phyloP scores from a whole-genome alignment of 495 filamentous ascomycete genomes.

The Lophiotrema nucula region DNA sequence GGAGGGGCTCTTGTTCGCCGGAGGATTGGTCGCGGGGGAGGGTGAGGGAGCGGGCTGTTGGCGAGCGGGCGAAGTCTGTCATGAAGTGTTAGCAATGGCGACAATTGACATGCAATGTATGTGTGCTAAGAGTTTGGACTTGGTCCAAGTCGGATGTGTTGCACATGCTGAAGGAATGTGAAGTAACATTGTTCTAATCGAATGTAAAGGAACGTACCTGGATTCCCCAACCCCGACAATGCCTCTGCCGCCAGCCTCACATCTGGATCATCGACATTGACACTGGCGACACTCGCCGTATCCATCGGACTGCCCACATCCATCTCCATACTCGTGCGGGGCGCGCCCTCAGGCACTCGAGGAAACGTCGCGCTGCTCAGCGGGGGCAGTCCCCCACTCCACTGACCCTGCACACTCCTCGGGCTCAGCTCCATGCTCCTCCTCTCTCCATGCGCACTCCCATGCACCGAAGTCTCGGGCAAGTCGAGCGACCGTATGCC shows the following conservation, averaged over 20 bases:
- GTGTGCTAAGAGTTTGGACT: too few species aligned
- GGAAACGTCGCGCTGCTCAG: constrained; percentile 22
- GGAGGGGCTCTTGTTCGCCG: constrained; percentile 64
- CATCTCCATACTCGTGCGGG: constrained; percentile 10
- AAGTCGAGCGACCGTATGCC: constrained; percentile 36
- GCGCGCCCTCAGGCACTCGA: constrained; percentile 11
- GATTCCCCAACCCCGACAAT: constrained; percentile 71
- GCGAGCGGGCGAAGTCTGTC: constrained; percentile 58
- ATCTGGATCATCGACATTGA: constrained; percentile 82
- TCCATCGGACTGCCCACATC: constrained; percentile 33
- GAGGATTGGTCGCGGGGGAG: constrained; percentile 32
- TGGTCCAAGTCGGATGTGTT: too few species aligned
- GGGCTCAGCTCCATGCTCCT: constrained; percentile 10
- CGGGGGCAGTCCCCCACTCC: constrained; percentile 11
- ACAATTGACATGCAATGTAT: too few species aligned
- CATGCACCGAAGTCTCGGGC: constrained; percentile 17
- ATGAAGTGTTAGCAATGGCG: background rate
- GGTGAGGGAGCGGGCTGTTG: constrained; percentile 45
- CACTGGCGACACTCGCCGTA: constrained; percentile 32
- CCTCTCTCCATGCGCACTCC: too few species aligned
- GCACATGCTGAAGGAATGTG: background rate
- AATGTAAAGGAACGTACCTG: constrained; percentile 53
- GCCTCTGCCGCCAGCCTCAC: constrained; percentile 81
- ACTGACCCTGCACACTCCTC: constrained; percentile 5
- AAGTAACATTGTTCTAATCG: background rate